Percentiles rank a stretch among this genome's conserved stretches.
phyloP scores from a whole-genome alignment of 2,329 filamentous ascomycete genomes.

The Colletotrichum tofieldiae region DNA sequence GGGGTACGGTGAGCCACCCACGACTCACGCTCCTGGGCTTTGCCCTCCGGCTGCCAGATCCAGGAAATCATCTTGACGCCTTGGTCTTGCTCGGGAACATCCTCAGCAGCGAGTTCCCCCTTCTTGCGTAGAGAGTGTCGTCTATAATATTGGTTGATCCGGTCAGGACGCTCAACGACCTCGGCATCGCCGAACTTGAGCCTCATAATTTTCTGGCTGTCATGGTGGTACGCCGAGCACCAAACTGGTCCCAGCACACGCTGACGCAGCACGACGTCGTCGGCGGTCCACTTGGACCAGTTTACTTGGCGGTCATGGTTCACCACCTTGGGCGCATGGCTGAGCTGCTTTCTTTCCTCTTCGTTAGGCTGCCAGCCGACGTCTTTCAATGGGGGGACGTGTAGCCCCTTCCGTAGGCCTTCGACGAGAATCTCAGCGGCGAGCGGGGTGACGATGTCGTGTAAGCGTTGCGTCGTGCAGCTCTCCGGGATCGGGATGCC shows the following conservation, averaged over 20 bases:
- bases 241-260: constrained; percentile 78
- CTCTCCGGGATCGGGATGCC: constrained; percentile 66
- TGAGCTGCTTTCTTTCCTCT: constrained; percentile 44
- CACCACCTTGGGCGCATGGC: constrained; percentile 81
- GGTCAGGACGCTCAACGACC: constrained; percentile 37
- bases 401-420: constrained; percentile 74
- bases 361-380: constrained; percentile 49
- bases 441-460: constrained; percentile 69
- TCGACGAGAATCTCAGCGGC: constrained; percentile 81
- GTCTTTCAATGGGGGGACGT: constrained; percentile 73
- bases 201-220: constrained; percentile 50
- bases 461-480: constrained; percentile 61
- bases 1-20: not conserved
- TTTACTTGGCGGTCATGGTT: constrained; percentile 75
- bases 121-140: not conserved
- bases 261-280: constrained; percentile 69
- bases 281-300: constrained; percentile 68
- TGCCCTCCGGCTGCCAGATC: constrained; percentile 6
- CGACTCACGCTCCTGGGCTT: not conserved
- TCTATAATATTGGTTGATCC: not conserved
- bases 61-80: constrained; percentile 5
- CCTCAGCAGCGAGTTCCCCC: not conserved
- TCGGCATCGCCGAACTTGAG: constrained; percentile 58
- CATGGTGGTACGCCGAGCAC: constrained; percentile 59
- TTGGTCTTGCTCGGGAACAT: not conserved